phyloP scores from a whole-genome alignment of 2,329 filamentous ascomycete species.

The Pyricularia sp. region DNA sequence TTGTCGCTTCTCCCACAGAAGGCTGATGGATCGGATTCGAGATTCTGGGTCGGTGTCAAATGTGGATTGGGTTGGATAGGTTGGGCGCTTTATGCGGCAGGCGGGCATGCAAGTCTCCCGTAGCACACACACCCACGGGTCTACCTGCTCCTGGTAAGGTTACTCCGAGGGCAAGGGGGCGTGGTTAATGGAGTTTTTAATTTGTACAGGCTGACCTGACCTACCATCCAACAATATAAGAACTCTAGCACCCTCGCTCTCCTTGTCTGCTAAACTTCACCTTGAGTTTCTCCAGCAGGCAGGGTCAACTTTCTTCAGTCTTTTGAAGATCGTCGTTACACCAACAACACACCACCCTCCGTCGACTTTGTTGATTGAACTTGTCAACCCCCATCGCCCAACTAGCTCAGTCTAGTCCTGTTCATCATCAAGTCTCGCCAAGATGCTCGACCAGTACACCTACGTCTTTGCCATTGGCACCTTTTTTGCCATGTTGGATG shows the following conservation, averaged over 20 bases:
- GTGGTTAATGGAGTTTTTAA: neutral
- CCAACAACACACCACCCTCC: neutral
- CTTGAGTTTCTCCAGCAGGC: neutral
- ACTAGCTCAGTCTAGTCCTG: neutral
- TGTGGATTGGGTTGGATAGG: neutral
- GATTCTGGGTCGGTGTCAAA: neutral
- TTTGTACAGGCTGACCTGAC: neutral
- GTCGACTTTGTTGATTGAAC: neutral
- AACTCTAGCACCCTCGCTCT: neutral
- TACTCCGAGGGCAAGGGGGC: neutral
- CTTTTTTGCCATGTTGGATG: constrained; percentile 65
- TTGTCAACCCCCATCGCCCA: neutral
- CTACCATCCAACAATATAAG: neutral
- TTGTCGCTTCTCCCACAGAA: neutral
- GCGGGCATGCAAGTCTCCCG: neutral
- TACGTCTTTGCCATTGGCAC: constrained; percentile 71
- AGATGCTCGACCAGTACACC: constrained; percentile 54
- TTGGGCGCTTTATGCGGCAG: neutral
- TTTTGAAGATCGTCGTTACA: neutral
- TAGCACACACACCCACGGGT: neutral
- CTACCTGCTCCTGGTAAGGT: no score
- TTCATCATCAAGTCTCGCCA: constrained; percentile 16
- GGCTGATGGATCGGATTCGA: neutral
- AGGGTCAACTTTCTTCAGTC: neutral
- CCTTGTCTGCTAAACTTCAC: neutral